Evolutionary conservation across 2,329 filamentous ascomycete species (phyloP).

Genomic region (Talaromyces rugulosus): DNA sequence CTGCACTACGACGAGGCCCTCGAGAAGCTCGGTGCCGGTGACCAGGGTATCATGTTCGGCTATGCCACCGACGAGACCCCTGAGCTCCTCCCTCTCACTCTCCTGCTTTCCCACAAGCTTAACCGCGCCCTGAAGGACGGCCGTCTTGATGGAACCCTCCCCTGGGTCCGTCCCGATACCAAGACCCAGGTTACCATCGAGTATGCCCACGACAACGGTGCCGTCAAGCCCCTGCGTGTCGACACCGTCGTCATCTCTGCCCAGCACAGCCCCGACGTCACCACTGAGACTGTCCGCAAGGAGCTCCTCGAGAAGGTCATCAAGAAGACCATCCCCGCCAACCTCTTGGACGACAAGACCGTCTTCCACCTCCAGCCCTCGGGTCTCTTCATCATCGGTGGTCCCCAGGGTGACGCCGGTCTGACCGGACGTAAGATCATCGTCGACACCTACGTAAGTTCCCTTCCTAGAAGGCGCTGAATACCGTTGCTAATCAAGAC

Average conservation of each 20-base stretch:
- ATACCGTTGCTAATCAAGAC: neutral
- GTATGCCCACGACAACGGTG: conserved; percentile 92
- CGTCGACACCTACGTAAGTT: conserved; percentile 79
- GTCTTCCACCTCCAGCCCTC: conserved; percentile 99
- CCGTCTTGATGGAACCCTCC: conserved; percentile 78
- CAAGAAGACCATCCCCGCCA: conserved; percentile 84
- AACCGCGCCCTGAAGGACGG: conserved; percentile 91
- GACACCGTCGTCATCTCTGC: conserved; percentile 96
- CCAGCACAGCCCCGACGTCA: conserved; percentile 85
- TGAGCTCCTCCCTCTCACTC: conserved; percentile 90
- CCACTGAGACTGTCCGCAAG: conserved; percentile 87
- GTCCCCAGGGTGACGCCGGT: conserved; percentile 97
- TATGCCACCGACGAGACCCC: conserved; percentile 99
- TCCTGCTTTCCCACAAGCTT: conserved; percentile 93
- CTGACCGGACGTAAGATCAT: conserved; percentile 99
- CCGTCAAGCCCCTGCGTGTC: conserved; percentile 85
- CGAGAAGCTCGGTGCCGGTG: conserved; percentile 96
- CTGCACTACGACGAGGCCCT: conserved; percentile 97
- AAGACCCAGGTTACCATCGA: conserved; percentile 99
- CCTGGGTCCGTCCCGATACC: conserved; percentile 96
- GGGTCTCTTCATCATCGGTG: conserved; percentile 97
- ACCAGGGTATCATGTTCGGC: conserved; percentile 99
- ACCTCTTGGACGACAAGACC: conserved; percentile 90
- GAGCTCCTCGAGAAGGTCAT: conserved; percentile 97
- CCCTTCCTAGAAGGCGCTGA: too few relatives aligned